Conservation (phyloP, 495 filamentous ascomycete species). For the Neurospora sp. region DNA sequence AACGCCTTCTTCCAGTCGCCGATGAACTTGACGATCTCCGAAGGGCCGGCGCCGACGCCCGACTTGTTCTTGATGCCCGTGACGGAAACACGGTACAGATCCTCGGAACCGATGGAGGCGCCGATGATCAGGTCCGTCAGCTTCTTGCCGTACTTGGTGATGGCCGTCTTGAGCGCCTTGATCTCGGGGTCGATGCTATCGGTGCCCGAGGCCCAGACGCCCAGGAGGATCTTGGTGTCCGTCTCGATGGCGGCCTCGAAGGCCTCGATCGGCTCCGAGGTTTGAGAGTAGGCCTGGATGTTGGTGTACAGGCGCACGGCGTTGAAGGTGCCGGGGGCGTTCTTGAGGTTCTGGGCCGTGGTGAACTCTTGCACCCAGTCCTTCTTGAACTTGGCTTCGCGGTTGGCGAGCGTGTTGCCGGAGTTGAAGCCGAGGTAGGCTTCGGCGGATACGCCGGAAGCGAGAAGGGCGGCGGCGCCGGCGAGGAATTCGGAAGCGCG, state of each 20-base stretch:
- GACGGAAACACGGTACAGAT: slow-evolving; percentile 40
- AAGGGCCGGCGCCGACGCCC: slow-evolving; percentile 32
- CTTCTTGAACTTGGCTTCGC: slow-evolving; percentile 36
- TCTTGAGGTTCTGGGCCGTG: slow-evolving; percentile 30
- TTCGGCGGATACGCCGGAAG: slow-evolving; percentile 18
- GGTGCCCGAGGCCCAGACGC: slow-evolving; percentile 41
- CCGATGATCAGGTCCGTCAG: slow-evolving; percentile 40
- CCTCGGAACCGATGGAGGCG: slow-evolving; percentile 43
- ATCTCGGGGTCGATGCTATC: slow-evolving; percentile 39
- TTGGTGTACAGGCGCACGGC: slow-evolving; percentile 41
- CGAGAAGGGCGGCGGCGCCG: slow-evolving; percentile 20
- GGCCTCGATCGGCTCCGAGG: slow-evolving; percentile 34
- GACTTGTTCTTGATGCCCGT: slow-evolving; percentile 32
- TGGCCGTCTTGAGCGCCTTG: slow-evolving; percentile 32
- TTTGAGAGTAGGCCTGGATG: slow-evolving; percentile 39
- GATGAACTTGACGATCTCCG: slow-evolving; percentile 36
- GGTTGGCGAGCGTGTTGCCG: slow-evolving; percentile 32
- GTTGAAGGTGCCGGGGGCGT: slow-evolving; percentile 36
- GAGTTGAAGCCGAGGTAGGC: slow-evolving; percentile 41
- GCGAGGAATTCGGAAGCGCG: slow-evolving; percentile 16
- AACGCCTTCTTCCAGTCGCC: slow-evolving; percentile 34
- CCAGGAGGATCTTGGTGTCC: slow-evolving; percentile 38
- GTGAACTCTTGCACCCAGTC: slow-evolving; percentile 39
- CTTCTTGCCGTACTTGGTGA: slow-evolving; percentile 30
- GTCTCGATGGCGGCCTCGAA: slow-evolving; percentile 44